Base-by-base conservation (phyloP, 495 filamentous ascomycete species). In the Neurospora intermedia region DNA sequence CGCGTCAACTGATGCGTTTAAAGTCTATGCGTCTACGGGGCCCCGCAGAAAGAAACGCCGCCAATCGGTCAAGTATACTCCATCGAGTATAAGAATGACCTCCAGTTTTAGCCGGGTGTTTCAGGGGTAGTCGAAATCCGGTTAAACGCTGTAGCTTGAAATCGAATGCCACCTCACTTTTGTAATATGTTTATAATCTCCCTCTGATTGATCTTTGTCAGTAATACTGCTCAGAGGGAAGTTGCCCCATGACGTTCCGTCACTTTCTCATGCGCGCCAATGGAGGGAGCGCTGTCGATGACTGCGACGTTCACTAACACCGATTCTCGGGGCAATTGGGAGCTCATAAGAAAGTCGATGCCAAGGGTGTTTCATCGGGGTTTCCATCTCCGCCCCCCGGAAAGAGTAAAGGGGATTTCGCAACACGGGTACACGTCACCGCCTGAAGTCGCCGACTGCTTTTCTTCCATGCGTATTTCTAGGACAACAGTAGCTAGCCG, bases 111-210 rank as follows among this genome's bases (percentile, higher is more conserved):
- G 70, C 75, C 75, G 75, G 70, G 18, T 39, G 45, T 54, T 54
- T 15, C 54, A 31, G 41, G 39, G 43, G 16, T 39, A 27, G n/a
- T 27, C 3, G 35, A 62, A 59, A 20, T 23, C 35, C 75, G 75
- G 75, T 45, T 76, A 76, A 76, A 76, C 69, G 20, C 41, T 20
- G 13, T 13, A 43, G 16, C 10, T 45, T 54, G 46, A 54, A 27
- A 54, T 54, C 46, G 46, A 39, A 35, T n/a, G 71, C 11, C 20
- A 54, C 16, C 43, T 38, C 69, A 41, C 31, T 75, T 76, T 74
- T 72, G 39, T 70, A 70, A 76, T 45, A 74, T 72, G 43, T 35
- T 38, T 43, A 74, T 39, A 70, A 74, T 76, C 66, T 69, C 20
- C 6, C n/a, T 18, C 62, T 42, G 31, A 1, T 40, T 23, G 48